Evolutionary conservation across 2,329 filamentous ascomycete genomes (phyloP).

Genomic region (Xylogone sp.): DNA sequence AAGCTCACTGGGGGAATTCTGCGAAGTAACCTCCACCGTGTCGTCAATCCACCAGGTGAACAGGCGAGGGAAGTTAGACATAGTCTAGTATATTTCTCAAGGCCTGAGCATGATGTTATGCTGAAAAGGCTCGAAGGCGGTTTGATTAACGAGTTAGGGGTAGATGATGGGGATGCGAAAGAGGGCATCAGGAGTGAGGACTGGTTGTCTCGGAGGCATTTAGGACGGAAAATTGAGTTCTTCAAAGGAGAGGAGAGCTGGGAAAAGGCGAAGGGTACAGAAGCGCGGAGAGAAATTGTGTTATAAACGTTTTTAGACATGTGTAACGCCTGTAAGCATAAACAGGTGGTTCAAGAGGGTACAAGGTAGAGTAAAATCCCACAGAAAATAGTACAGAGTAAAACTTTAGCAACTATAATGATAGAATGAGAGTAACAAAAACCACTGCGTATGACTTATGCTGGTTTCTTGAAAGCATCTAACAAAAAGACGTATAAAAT

Average conservation of each 20-base stretch:
- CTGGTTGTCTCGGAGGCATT: neutral
- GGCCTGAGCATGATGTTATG: conserved; percentile 33
- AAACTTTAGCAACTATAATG: no score
- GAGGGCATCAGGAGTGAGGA: neutral
- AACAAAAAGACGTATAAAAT: no score
- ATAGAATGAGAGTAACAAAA: no score
- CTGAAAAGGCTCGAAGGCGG: neutral
- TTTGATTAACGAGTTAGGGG: neutral
- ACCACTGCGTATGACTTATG: no score
- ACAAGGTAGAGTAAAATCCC: no score
- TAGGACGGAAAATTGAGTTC: neutral
- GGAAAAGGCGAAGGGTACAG: neutral
- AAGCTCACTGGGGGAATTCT: conserved; percentile 39
- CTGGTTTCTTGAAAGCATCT: no score
- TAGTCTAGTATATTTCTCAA: conserved; percentile 50
- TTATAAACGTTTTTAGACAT: no score
- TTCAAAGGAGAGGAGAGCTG: neutral
- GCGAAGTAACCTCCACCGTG: conserved; percentile 42
- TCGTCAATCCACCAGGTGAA: conserved; percentile 42
- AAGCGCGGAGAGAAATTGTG: no score
- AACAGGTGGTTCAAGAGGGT: no score
- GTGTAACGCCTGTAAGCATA: no score
- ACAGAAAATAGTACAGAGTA: no score
- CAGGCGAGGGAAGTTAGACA: conserved; percentile 41
- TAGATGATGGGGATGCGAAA: neutral